phyloP scores from a whole-genome alignment of 257 asterid genomes.

The Nicotiana benthamiana region DNA sequence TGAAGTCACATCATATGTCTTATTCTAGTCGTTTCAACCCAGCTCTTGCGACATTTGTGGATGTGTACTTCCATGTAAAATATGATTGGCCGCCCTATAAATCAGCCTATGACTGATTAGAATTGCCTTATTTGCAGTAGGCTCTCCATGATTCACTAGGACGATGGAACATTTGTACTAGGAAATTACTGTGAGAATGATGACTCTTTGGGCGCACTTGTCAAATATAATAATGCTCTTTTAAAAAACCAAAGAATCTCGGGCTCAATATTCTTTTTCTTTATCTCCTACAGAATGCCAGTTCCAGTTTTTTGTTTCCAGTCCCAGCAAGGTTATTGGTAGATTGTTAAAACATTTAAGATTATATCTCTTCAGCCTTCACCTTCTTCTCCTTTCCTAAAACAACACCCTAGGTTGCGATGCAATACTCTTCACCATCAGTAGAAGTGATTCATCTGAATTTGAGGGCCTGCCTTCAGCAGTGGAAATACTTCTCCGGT shows the following conservation, averaged over 20 bases:
- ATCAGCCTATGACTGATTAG: neutral
- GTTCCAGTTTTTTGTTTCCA: neutral
- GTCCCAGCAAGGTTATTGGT: neutral
- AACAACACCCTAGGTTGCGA: neutral
- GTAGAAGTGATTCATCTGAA: neutral
- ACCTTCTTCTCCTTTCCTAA: neutral
- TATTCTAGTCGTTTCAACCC: neutral
- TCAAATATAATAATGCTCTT: neutral
- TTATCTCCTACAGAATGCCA: neutral
- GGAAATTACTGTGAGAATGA: neutral
- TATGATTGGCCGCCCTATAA: neutral
- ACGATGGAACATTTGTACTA: neutral
- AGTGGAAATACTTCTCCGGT: neutral
- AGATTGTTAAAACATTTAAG: neutral
- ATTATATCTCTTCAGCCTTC: neutral
- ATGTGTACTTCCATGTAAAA: neutral
- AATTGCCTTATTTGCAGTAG: neutral
- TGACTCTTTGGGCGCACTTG: neutral
- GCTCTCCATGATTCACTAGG: neutral
- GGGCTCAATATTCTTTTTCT: neutral
- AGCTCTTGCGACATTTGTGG: neutral
- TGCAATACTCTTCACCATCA: neutral
- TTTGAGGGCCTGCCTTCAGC: neutral
- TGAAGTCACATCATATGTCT: neutral
- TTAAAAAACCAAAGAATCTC: neutral